phyloP scores from a whole-genome alignment of 2,329 filamentous ascomycete species.

The Hirsutella rhossiliensis region DNA sequence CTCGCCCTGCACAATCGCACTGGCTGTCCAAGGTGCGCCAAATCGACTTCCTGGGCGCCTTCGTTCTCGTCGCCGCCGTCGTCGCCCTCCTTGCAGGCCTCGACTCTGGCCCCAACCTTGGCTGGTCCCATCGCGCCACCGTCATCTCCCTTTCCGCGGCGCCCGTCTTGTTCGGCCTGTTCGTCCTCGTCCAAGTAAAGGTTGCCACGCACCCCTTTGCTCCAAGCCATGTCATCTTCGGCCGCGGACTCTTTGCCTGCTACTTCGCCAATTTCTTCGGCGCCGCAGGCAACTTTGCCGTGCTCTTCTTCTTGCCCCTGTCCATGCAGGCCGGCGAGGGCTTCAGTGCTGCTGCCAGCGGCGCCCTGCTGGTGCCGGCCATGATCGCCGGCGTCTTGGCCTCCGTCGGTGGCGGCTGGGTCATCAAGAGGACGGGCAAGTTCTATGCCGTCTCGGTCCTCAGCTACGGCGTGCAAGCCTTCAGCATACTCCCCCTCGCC shows the following conservation, averaged over 20 bases:
- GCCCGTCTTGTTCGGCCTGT: constrained; percentile 48
- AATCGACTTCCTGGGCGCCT: constrained; percentile 63
- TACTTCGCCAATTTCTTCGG: constrained; percentile 65
- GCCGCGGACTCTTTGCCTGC: constrained; percentile 51
- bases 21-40: constrained; percentile 54
- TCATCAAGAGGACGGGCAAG: constrained; percentile 58
- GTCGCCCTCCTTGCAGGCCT: constrained; percentile 55
- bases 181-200: constrained; percentile 55
- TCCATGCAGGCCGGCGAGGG: constrained; percentile 65
- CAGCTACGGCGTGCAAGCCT: constrained; percentile 39
- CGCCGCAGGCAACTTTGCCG: constrained; percentile 42
- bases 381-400: constrained; percentile 51
- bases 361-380: constrained; percentile 53
- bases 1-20: constrained; percentile 45
- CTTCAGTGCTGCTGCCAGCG: constrained; percentile 49
- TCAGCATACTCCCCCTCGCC: constrained; percentile 30
- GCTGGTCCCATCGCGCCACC: constrained; percentile 50
- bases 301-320: constrained; percentile 63
- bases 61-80: constrained; percentile 52
- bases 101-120: constrained; percentile 60
- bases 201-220: constrained; percentile 62
- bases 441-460: constrained; percentile 37
- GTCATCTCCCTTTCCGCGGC: constrained; percentile 44
- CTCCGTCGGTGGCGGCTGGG: constrained; percentile 49
- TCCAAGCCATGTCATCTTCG: constrained; percentile 60